These are phyloP conservation scores for Venturia pyrina DNA, from an alignment of 2,329 filamentous ascomycete genomes.

Conservation along the genomic window DNA sequence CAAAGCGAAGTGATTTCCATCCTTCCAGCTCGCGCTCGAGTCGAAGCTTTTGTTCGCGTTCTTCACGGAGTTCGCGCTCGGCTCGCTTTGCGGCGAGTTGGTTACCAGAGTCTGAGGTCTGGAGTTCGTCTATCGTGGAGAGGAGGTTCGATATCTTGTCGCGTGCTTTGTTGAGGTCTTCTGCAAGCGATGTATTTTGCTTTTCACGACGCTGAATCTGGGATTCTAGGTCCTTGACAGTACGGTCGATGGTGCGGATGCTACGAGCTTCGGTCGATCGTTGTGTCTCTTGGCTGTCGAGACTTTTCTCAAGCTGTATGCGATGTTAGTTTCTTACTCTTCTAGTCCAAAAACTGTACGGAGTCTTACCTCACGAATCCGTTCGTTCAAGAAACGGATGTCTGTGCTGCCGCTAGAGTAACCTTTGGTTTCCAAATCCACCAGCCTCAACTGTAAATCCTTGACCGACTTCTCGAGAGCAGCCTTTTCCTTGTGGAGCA, in stretches of 20 bases:
- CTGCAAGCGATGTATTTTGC: constrained; percentile 65
- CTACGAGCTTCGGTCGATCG: constrained; percentile 75
- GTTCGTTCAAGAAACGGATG: constrained; percentile 86
- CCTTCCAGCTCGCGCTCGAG: constrained; percentile 84
- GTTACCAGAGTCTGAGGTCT: constrained; percentile 71
- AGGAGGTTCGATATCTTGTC: constrained; percentile 89
- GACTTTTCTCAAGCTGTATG: constrained; percentile 69
- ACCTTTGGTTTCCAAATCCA: constrained; percentile 94
- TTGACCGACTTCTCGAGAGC: constrained; percentile 80
- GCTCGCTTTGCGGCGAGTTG: constrained; percentile 76
- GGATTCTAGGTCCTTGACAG: constrained; percentile 81
- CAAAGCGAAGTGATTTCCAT: constrained; percentile 62
- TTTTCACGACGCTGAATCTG: constrained; percentile 94
- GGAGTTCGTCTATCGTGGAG: constrained; percentile 84
- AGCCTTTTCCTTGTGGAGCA: constrained; percentile 83
- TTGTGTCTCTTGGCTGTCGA: constrained; percentile 72
- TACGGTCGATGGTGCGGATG: constrained; percentile 85
- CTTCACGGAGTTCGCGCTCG: constrained; percentile 82
- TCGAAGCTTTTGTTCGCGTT: constrained; percentile 67
- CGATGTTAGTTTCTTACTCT: constrained; percentile 4
- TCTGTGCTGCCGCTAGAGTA: constrained; percentile 92
- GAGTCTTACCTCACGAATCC: constrained; percentile 77
- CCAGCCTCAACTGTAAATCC: constrained; percentile 78
- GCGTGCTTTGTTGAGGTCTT: constrained; percentile 75
- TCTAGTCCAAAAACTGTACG: not conserved